A percentile compares a stretch with the other conserved stretches of the same genome.
Conservation (phyloP, 176 grass and related monocot genomes). For the Puya raimondii region DNA sequence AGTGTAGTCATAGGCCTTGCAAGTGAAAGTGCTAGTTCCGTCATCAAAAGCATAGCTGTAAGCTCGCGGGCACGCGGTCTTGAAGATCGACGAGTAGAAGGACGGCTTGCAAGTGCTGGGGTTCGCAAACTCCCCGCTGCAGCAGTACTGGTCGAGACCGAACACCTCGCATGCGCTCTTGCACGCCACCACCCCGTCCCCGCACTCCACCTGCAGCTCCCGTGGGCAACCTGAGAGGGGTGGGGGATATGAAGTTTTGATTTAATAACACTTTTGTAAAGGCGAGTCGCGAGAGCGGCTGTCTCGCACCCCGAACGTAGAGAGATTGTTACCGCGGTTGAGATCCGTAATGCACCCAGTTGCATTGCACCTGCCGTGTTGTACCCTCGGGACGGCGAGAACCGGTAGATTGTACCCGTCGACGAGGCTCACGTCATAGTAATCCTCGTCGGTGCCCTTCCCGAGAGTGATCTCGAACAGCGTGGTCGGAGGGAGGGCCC, state of each 20-base stretch:
- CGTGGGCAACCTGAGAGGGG: constrained; percentile 47
- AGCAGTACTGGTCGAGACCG: constrained; percentile 73
- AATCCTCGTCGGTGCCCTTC: constrained; percentile 40
- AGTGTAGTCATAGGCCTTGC: constrained; percentile 58
- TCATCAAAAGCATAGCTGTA: constrained; percentile 97
- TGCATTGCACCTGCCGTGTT: constrained; percentile 41
- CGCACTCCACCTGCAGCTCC: constrained; percentile 64
- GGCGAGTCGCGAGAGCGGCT: too few species aligned
- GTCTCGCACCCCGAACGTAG: not conserved
- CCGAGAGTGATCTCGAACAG: constrained; percentile 86
- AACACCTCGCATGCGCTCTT: constrained; percentile 86
- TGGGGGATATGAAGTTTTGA: not conserved
- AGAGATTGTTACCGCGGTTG: constrained; percentile 42
- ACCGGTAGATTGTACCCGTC: constrained; percentile 88
- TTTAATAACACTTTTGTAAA: too few species aligned
- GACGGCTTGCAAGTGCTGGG: constrained; percentile 60
- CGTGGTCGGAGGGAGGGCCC: constrained; percentile 51
- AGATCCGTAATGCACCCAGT: constrained; percentile 74
- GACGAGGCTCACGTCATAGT: constrained; percentile 82
- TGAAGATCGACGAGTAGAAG: constrained; percentile 64
- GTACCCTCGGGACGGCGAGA: constrained; percentile 37
- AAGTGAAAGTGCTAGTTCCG: constrained; percentile 72
- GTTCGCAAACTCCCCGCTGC: constrained; percentile 75
- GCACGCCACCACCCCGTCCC: constrained; percentile 54
- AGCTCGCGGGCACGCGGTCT: constrained; percentile 68